Evolutionary conservation across 805 yeast genomes (phyloP).

Genomic region (Ogataea philodendri): DNA sequence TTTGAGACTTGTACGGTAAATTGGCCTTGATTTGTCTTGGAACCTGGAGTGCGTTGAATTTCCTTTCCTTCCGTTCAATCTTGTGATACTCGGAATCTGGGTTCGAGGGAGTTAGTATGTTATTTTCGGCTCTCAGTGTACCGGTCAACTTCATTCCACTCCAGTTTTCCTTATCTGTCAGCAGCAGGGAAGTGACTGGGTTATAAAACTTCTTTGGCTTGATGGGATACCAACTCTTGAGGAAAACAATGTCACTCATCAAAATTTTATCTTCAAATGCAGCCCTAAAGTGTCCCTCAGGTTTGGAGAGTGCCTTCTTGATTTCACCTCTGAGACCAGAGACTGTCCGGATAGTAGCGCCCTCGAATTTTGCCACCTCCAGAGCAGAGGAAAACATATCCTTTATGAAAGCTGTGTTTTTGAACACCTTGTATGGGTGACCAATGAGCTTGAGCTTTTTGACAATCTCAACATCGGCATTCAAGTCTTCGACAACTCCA

Average conservation of each 20-base stretch:
- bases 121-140: conserved; percentile 76
- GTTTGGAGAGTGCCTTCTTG: conserved; percentile 87
- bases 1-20: conserved; percentile 90
- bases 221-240: conserved; percentile 97
- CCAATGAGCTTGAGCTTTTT: conserved; percentile 95
- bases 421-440: conserved; percentile 87
- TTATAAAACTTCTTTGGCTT: conserved; percentile 87
- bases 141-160: conserved; percentile 96
- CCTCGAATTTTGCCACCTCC: conserved; percentile 97
- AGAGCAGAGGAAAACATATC: conserved; percentile 92
- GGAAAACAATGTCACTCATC: conserved; percentile 82
- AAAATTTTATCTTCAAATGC: conserved; percentile 94
- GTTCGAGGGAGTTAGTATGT: conserved; percentile 58
- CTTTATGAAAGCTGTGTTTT: conserved; percentile 94
- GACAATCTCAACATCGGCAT: conserved; percentile 86
- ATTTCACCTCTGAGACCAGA: conserved; percentile 98
- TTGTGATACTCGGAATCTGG: conserved; percentile 56
- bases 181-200: conserved; percentile 88
- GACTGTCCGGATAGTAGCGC: conserved; percentile 94
- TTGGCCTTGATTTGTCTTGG: conserved; percentile 75
- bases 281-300: conserved; percentile 95
- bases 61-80: conserved; percentile 80
- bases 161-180: conserved; percentile 82
- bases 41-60: conserved; percentile 83
- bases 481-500: conserved; percentile 92